These are phyloP conservation scores for Aulographum hederae DNA, from an alignment of 2,329 filamentous ascomycete genomes.

Conservation along the genomic window DNA sequence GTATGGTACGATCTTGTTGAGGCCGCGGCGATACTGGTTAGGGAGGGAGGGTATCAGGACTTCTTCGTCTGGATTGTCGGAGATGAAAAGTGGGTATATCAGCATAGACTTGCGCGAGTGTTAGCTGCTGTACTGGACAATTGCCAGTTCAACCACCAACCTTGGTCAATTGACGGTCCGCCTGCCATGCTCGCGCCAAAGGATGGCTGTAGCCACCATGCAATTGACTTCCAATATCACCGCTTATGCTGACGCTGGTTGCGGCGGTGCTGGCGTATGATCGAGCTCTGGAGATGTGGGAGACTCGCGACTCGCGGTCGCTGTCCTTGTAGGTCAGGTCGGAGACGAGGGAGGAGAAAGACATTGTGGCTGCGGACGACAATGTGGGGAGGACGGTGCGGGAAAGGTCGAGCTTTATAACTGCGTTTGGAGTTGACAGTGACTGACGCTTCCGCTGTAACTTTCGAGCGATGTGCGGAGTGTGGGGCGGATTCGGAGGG, in stretches of 20 bases:
- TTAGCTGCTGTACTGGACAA: background rate
- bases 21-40: constrained; percentile 70
- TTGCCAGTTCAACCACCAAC: constrained; percentile 7
- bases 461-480: too few species aligned
- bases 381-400: too few species aligned
- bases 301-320: constrained; percentile 13
- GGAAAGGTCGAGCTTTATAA: too few species aligned
- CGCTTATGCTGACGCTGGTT: constrained; percentile 32
- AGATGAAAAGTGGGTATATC: constrained; percentile 93
- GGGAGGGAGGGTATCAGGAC: constrained; percentile 78
- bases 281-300: constrained; percentile 25
- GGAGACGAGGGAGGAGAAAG: constrained; percentile 33
- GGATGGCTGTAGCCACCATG: constrained; percentile 34
- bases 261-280: constrained; percentile 33
- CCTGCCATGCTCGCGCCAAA: constrained; percentile 31
- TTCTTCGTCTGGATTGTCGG: constrained; percentile 86
- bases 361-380: too few species aligned
- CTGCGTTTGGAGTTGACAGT: too few species aligned
- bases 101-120: constrained; percentile 67
- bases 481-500: too few species aligned
- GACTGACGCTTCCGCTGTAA: too few species aligned
- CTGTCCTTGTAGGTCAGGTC: constrained; percentile 30
- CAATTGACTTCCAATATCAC: constrained; percentile 32
- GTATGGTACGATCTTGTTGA: constrained; percentile 73
- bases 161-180: constrained; percentile 33